These are phyloP conservation scores for Adansonia rubrostipa DNA, from an alignment of 441 rosid genomes.

Conservation along the genomic window DNA sequence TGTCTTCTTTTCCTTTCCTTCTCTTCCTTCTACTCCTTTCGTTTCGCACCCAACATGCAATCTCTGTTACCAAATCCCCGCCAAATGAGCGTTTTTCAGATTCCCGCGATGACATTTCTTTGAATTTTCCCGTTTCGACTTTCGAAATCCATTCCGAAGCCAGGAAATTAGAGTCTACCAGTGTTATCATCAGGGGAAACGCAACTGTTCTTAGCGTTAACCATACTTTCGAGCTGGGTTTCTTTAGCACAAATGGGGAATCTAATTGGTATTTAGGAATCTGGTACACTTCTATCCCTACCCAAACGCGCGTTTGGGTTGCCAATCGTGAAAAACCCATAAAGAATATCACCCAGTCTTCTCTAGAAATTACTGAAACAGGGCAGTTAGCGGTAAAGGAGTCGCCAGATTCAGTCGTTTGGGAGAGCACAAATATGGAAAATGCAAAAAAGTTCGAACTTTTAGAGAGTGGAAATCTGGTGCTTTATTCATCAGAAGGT, in stretches of 20 bases:
- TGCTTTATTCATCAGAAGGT: slow-evolving; percentile 42
- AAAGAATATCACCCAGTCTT: slow-evolving; percentile 38
- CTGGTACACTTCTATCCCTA: slow-evolving; percentile 63
- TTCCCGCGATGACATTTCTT: neutral
- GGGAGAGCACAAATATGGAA: slow-evolving; percentile 54
- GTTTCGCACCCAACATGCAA: neutral
- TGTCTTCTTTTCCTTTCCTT: slow-evolving; percentile 15
- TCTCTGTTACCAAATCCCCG: neutral
- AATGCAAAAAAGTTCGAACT: slow-evolving; percentile 39
- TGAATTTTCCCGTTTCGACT: neutral
- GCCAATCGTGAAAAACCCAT: slow-evolving; percentile 71
- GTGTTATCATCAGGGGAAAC: slow-evolving; percentile 51
- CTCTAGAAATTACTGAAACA: slow-evolving; percentile 42
- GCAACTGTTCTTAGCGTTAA: slow-evolving; percentile 51
- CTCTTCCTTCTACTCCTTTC: slow-evolving; percentile 28
- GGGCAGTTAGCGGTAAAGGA: slow-evolving; percentile 51
- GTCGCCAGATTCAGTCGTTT: slow-evolving; percentile 42
- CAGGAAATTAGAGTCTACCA: slow-evolving; percentile 32
- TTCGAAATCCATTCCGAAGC: slow-evolving; percentile 15
- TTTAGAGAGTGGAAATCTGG: slow-evolving; percentile 62
- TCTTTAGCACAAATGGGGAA: slow-evolving; percentile 54
- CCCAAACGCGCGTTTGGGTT: slow-evolving; percentile 72
- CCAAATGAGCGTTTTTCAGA: neutral
- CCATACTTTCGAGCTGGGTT: slow-evolving; percentile 60
- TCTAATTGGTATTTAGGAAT: slow-evolving; percentile 71